These are phyloP conservation scores for Ophiosphaerella narmari DNA, from an alignment of 2,329 filamentous ascomycete species.

Conservation along the genomic window DNA sequence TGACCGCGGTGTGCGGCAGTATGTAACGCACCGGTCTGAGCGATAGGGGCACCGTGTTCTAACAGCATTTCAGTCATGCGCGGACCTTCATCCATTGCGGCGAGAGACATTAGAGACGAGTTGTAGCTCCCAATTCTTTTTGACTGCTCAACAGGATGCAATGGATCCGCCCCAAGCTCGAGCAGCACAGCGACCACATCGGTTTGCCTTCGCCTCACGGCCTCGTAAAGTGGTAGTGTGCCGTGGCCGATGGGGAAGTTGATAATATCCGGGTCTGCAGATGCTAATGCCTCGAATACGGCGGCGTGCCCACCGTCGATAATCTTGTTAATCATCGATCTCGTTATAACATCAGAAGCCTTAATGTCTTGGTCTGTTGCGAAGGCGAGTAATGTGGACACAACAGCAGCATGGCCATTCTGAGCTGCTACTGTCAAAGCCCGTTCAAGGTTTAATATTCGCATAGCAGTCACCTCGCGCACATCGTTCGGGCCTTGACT, in stretches of 20 bases:
- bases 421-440: slow-evolving; percentile 11
- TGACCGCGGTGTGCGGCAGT: slow-evolving; percentile 8
- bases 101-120: slow-evolving; percentile 14
- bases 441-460: slow-evolving; percentile 9
- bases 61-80: slow-evolving; percentile 14
- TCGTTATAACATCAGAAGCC: slow-evolving; percentile 6
- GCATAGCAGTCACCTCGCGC: slow-evolving; percentile 7
- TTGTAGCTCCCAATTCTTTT: slow-evolving; percentile 7
- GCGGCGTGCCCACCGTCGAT: slow-evolving; percentile 11
- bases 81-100: slow-evolving; percentile 7
- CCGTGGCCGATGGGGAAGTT: slow-evolving; percentile 11
- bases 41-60: slow-evolving; percentile 10
- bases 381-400: slow-evolving; percentile 16
- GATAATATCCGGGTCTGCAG: slow-evolving; percentile 15
- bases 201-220: slow-evolving; percentile 9
- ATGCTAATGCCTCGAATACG: slow-evolving; percentile 13
- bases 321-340: slow-evolving; percentile 5
- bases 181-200: slow-evolving; percentile 13
- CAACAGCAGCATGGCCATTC: slow-evolving; percentile 13
- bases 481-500: slow-evolving; percentile 4
- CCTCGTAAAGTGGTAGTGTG: slow-evolving; percentile 13
- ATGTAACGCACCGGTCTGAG: slow-evolving; percentile 11
- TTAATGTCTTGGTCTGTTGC: slow-evolving; percentile 9
- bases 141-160: slow-evolving; percentile 5
- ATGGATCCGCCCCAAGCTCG: slow-evolving; percentile 19